These are phyloP conservation scores for Candida nemodendra DNA, from an alignment of 805 yeast species.

Conservation along the genomic window DNA sequence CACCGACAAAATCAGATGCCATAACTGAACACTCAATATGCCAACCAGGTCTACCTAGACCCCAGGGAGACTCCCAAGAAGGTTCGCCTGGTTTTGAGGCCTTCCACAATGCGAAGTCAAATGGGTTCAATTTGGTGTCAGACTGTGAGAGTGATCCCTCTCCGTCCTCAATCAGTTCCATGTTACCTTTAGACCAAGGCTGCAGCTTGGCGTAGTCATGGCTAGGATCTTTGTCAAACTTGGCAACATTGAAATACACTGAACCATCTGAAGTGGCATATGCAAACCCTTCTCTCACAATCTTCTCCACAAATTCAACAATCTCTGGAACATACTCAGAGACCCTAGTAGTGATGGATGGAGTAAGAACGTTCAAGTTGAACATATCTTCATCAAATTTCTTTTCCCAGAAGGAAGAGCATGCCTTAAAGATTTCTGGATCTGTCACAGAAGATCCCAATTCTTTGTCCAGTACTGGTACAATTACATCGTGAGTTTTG, in stretches of 20 bases:
- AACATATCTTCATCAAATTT: constrained; percentile 85
- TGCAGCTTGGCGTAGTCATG: constrained; percentile 95
- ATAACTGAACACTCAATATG: constrained; percentile 98
- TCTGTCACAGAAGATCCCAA: constrained; percentile 78
- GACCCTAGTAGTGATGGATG: constrained; percentile 87
- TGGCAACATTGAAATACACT: constrained; percentile 90
- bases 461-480: constrained; percentile 68
- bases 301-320: constrained; percentile 69
- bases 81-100: constrained; percentile 97
- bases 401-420: constrained; percentile 88
- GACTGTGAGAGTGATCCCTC: constrained; percentile 74
- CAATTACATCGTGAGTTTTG: constrained; percentile 69
- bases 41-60: constrained; percentile 98
- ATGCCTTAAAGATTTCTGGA: constrained; percentile 74
- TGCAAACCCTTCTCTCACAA: constrained; percentile 79
- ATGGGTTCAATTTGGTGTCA: constrained; percentile 64
- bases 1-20: constrained; percentile 89
- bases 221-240: constrained; percentile 66
- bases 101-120: constrained; percentile 97
- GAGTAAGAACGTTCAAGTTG: constrained; percentile 76
- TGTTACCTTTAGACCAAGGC: constrained; percentile 95
- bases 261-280: constrained; percentile 84
- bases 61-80: constrained; percentile 95
- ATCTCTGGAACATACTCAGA: constrained; percentile 95
- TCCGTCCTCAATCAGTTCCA: constrained; percentile 85